Conservation (phyloP, 179 eudicot species). For the Heliamphora pulchella region DNA sequence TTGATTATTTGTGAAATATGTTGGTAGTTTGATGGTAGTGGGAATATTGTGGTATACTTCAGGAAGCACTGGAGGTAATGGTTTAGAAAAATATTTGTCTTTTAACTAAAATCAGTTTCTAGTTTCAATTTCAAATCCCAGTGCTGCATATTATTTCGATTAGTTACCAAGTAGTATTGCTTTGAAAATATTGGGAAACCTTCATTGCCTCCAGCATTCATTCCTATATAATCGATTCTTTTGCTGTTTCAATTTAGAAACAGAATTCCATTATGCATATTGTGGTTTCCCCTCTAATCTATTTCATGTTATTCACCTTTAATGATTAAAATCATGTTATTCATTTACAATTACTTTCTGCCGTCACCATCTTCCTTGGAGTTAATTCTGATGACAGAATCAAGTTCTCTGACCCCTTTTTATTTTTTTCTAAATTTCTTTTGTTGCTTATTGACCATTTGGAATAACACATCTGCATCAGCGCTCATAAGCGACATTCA, state of each 20-base stretch:
- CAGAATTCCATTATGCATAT: not conserved
- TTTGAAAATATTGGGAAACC: not conserved
- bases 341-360: not conserved
- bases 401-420: too few relatives aligned
- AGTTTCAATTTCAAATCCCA: not conserved
- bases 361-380: not conserved
- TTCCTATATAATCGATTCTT: too few relatives aligned
- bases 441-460: not conserved
- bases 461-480: not conserved
- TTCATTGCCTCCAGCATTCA: not conserved
- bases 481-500: not conserved
- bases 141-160: not conserved
- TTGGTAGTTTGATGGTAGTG: not conserved
- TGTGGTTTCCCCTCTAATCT: not conserved
- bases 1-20: not conserved
- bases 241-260: too few relatives aligned
- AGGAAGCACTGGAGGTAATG: not conserved
- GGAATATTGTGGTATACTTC: not conserved
- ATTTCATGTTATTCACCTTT: not conserved
- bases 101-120: not conserved
- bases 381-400: too few relatives aligned
- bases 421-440: too few relatives aligned
- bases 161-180: not conserved
- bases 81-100: not conserved
- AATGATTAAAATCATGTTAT: too few relatives aligned